phyloP scores from a whole-genome alignment of 192 early-diverging fungal species.

The Coemansia sp. region DNA sequence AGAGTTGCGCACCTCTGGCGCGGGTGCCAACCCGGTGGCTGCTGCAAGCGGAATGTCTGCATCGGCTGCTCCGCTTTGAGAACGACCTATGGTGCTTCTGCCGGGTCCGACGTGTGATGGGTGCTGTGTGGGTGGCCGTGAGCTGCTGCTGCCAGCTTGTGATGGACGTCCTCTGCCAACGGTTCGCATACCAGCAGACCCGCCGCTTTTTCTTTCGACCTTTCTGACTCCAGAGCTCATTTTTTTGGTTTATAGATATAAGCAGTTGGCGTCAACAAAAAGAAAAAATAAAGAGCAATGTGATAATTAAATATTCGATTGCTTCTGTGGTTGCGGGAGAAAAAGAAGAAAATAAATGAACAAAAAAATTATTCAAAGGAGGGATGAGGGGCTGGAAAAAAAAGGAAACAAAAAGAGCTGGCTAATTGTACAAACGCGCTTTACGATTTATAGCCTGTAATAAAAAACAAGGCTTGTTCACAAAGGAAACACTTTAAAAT shows the following conservation, averaged over 20 bases:
- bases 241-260: not conserved
- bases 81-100: not conserved
- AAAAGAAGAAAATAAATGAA: not conserved
- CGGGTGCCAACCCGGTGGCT: conserved; percentile 4
- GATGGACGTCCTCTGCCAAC: conserved; percentile 2
- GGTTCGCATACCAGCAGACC: conserved; percentile 27
- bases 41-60: conserved; percentile 33
- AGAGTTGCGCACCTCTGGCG: conserved; percentile 23
- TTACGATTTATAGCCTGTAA: too few species aligned
- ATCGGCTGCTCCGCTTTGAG: not conserved
- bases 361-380: not conserved
- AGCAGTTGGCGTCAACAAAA: too few species aligned
- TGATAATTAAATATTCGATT: not conserved
- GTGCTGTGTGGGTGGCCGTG: not conserved
- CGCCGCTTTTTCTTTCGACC: conserved; percentile 12
- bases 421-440: too few species aligned
- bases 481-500: too few species aligned
- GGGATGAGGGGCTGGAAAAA: not conserved
- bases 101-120: not conserved
- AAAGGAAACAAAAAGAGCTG: not conserved
- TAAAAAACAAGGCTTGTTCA: too few species aligned
- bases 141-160: not conserved
- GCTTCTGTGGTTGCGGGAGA: not conserved
- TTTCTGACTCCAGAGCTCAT: conserved; percentile 41
- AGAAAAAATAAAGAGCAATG: too few species aligned